phyloP scores from a whole-genome alignment of 116 monocot genomes.

The Thalassia testudinum region DNA sequence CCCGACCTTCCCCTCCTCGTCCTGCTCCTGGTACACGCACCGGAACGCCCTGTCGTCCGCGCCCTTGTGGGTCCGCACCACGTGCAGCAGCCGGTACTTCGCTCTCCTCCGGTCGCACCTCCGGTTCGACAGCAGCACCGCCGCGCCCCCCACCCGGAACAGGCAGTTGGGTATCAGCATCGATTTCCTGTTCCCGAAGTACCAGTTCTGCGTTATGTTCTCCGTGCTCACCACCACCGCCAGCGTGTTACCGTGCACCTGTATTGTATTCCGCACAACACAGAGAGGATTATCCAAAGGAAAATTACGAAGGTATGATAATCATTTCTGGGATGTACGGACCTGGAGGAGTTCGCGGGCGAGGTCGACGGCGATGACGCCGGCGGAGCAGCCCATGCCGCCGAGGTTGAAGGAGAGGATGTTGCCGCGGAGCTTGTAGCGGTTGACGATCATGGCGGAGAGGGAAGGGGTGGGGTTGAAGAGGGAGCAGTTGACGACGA shows the following conservation, averaged over 20 bases:
- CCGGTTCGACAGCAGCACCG: constrained; percentile 7
- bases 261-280: too few species aligned
- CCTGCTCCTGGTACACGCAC: constrained; percentile 8
- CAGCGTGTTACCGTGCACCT: constrained; percentile 1
- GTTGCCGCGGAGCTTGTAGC: constrained; percentile 11
- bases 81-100: constrained; percentile 5
- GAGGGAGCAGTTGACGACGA: constrained; percentile 7
- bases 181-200: constrained; percentile 7
- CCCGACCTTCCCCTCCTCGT: constrained; percentile 5
- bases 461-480: constrained; percentile 11
- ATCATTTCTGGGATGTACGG: too few species aligned
- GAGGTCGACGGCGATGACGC: constrained; percentile 6
- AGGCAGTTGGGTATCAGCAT: constrained; percentile 11
- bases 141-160: constrained; percentile 10
- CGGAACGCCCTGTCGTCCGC: constrained; percentile 5
- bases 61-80: constrained; percentile 5
- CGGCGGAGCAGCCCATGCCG: constrained; percentile 8
- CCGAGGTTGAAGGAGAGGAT: constrained; percentile 6
- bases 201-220: constrained; percentile 11
- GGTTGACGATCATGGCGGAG: constrained; percentile 11
- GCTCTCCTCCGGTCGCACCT: not conserved
- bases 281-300: too few species aligned
- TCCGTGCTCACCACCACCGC: constrained; percentile 9
- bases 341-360: constrained; percentile 8
- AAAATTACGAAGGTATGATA: too few species aligned